Conservation (phyloP, 1,284 basidiomycete genomes). For the Papiliotrema fonsecae region DNA sequence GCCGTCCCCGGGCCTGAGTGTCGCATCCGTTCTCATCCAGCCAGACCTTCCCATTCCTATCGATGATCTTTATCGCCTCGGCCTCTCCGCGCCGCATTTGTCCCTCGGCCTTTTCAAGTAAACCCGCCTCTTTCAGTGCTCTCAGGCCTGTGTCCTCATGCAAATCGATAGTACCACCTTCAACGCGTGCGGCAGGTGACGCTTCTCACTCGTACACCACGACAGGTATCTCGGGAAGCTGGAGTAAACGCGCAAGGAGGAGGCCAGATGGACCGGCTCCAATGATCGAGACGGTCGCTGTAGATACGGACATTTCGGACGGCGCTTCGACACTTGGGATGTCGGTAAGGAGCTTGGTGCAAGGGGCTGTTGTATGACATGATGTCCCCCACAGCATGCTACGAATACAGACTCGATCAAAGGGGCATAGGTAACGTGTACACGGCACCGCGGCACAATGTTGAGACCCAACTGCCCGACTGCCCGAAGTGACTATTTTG, state of each 20-base stretch:
- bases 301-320: no score
- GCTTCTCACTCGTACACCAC: constrained; percentile 47
- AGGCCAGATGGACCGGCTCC: constrained; percentile 50
- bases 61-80: constrained; percentile 22
- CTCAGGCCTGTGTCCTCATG: constrained; percentile 44
- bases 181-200: constrained; percentile 32
- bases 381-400: no score
- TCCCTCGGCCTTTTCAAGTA: constrained; percentile 35
- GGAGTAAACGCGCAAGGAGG: constrained; percentile 46
- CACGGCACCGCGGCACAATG: no score
- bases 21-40: not conserved
- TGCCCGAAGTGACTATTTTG: no score
- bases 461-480: no score
- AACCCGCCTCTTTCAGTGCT: constrained; percentile 37
- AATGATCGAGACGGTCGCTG: constrained; percentile 32
- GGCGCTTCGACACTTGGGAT: no score
- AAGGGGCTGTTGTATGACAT: no score
- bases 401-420: no score
- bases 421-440: no score
- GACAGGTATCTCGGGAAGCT: constrained; percentile 31
- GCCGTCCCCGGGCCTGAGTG: constrained; percentile 8
- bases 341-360: no score
- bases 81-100: constrained; percentile 28
- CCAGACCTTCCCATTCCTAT: constrained; percentile 42
- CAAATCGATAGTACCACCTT: constrained; percentile 50